Evolutionary conservation across 768 basidiomycete genomes (phyloP).

Genomic region (Russula lepida): DNA sequence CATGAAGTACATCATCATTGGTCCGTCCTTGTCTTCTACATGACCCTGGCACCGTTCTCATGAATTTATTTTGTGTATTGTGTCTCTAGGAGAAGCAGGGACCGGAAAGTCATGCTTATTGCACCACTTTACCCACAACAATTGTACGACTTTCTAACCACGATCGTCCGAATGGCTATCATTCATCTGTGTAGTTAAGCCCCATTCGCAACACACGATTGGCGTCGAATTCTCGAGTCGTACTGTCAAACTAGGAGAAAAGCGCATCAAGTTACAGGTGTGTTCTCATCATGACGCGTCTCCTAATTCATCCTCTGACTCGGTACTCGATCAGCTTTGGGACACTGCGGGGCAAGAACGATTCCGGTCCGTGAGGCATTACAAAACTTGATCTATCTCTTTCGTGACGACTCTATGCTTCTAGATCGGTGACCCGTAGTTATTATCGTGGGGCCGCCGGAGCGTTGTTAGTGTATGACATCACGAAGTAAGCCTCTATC

Average conservation of each 20-base stretch:
- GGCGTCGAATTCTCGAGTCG: slow-evolving; percentile 97
- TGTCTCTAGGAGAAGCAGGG: slow-evolving; percentile 79
- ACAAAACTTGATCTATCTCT: slow-evolving; percentile 14
- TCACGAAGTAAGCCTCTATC: slow-evolving; percentile 54
- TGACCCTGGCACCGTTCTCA: slow-evolving; percentile 1
- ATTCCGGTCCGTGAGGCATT: slow-evolving; percentile 52
- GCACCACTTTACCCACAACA: slow-evolving; percentile 93
- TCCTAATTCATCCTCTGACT: neutral
- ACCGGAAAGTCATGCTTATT: slow-evolving; percentile 96
- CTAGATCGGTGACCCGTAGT: slow-evolving; percentile 83
- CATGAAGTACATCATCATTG: slow-evolving; percentile 97
- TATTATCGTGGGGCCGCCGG: slow-evolving; percentile 95
- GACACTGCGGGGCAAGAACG: slow-evolving; percentile 96
- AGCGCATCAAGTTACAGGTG: slow-evolving; percentile 92
- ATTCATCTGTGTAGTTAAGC: slow-evolving; percentile 60
- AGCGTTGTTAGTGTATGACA: slow-evolving; percentile 89
- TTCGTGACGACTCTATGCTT: slow-evolving; percentile 10
- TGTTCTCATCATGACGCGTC: slow-evolving; percentile 19
- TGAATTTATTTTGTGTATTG: neutral
- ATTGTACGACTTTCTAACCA: slow-evolving; percentile 50
- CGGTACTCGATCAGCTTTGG: slow-evolving; percentile 57
- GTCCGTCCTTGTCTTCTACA: slow-evolving; percentile 34
- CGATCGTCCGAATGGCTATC: neutral
- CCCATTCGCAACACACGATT: slow-evolving; percentile 95
- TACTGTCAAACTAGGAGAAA: slow-evolving; percentile 87